A percentile compares a stretch with the other conserved stretches of the same genome.
These are phyloP conservation scores for Boletus rex-veris DNA, from an alignment of 768 basidiomycete genomes.

Conservation along the genomic window DNA sequence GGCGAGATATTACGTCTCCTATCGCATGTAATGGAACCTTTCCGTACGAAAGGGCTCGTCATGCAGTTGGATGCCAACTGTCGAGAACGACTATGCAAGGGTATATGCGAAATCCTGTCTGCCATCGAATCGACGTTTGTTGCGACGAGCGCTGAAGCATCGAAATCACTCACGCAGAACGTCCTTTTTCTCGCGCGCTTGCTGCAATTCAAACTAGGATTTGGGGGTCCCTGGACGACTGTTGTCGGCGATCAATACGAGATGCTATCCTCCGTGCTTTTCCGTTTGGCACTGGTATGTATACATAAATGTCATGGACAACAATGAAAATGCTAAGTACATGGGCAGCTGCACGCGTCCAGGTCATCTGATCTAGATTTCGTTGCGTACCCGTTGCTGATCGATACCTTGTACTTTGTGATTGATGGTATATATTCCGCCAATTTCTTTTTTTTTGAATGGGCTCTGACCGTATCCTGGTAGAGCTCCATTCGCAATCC, in stretches of 20 bases:
- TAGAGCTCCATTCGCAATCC: conserved; percentile 61
- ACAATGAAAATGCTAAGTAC: neutral
- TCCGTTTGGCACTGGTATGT: conserved; percentile 53
- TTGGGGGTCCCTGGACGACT: conserved; percentile 55
- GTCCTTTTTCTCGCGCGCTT: conserved; percentile 61
- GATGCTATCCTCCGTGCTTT: conserved; percentile 40
- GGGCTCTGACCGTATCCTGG: neutral
- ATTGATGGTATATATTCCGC: conserved; percentile 58
- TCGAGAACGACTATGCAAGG: conserved; percentile 56
- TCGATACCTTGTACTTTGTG: conserved; percentile 72
- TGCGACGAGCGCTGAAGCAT: conserved; percentile 17
- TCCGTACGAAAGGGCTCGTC: conserved; percentile 47
- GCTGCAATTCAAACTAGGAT: conserved; percentile 70
- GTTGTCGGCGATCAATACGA: conserved; percentile 46
- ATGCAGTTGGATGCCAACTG: conserved; percentile 44
- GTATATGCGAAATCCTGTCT: conserved; percentile 46
- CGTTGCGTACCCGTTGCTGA: conserved; percentile 58
- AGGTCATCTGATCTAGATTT: conserved; percentile 48
- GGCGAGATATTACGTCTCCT: conserved; percentile 70
- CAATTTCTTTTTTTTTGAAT: no score
- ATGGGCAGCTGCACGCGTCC: conserved; percentile 49
- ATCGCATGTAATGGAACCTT: conserved; percentile 63
- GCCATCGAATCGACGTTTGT: conserved; percentile 37
- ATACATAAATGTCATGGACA: conserved; percentile 1
- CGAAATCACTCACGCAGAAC: conserved; percentile 35